Conservation (phyloP, 768 basidiomycete species). For the Trametes sanguinea region DNA sequence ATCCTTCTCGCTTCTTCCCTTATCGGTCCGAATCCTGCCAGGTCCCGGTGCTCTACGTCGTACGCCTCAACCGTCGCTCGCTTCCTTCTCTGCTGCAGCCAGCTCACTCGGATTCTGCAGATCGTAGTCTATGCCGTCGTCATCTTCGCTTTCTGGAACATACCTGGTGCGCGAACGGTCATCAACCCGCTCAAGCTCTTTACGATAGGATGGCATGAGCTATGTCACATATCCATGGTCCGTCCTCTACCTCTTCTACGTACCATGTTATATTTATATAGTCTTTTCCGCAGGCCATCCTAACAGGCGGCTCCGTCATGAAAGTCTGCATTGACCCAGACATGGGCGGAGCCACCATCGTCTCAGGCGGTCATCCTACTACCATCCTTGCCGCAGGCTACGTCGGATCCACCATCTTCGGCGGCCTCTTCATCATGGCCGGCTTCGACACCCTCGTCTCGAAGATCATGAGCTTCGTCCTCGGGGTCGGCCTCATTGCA, state of each 20-base stretch:
- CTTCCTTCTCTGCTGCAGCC: neutral
- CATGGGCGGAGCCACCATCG: slow-evolving; percentile 72
- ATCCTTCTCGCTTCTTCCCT: neutral
- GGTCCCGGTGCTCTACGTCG: slow-evolving; percentile 78
- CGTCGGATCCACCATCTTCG: slow-evolving; percentile 78
- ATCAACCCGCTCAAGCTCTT: slow-evolving; percentile 87
- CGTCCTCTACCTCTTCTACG: slow-evolving; percentile 32
- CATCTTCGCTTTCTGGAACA: slow-evolving; percentile 87
- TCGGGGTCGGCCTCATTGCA: slow-evolving; percentile 83
- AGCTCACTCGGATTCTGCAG: slow-evolving; percentile 39
- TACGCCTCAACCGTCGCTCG: slow-evolving; percentile 40
- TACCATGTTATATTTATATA: neutral
- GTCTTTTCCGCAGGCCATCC: slow-evolving; percentile 55
- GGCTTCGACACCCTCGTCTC: slow-evolving; percentile 89
- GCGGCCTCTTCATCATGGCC: slow-evolving; percentile 79
- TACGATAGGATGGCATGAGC: slow-evolving; percentile 87
- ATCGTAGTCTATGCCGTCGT: slow-evolving; percentile 84
- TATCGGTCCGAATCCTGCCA: slow-evolving; percentile 30
- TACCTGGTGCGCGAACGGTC: slow-evolving; percentile 74
- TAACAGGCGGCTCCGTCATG: slow-evolving; percentile 77
- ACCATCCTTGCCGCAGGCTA: slow-evolving; percentile 81
- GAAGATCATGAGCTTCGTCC: slow-evolving; percentile 89
- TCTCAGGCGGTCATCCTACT: slow-evolving; percentile 73
- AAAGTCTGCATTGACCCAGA: slow-evolving; percentile 85
- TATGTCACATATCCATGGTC: slow-evolving; percentile 80